phyloP scores from a whole-genome alignment of 352 stramenopile genomes.

The Thraustochytrium sp. region DNA sequence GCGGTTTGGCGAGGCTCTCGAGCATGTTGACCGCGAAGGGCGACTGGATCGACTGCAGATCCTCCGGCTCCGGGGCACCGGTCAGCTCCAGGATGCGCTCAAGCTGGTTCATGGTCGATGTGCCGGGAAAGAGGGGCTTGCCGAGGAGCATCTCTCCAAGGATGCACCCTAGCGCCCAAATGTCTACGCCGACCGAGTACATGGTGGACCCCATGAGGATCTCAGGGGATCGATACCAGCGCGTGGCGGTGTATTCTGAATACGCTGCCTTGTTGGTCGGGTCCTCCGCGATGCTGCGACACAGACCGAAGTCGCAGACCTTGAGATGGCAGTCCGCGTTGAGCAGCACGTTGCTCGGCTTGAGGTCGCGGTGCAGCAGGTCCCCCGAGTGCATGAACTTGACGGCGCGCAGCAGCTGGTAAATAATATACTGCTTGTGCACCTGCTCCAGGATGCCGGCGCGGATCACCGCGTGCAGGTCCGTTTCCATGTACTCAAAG shows the following conservation, averaged over 20 bases:
- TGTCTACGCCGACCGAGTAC: conserved; percentile 86
- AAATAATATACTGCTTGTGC: conserved; percentile 95
- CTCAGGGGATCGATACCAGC: conserved; percentile 90
- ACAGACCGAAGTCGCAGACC: conserved; percentile 92
- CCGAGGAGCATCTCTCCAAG: conserved; percentile 85
- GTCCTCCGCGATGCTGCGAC: conserved; percentile 57
- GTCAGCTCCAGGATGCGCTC: conserved; percentile 91
- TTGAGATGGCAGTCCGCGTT: conserved; percentile 90
- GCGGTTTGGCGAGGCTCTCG: conserved; percentile 67
- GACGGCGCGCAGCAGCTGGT: conserved; percentile 89
- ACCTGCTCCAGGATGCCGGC: conserved; percentile 89
- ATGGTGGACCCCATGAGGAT: conserved; percentile 84
- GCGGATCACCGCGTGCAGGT: conserved; percentile 89
- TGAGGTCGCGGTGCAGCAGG: conserved; percentile 91
- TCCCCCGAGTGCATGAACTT: conserved; percentile 92
- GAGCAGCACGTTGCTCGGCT: conserved; percentile 89
- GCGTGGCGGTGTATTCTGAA: conserved; percentile 90
- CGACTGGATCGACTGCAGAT: conserved; percentile 83
- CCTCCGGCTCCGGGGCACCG: conserved; percentile 71
- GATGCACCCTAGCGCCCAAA: conserved; percentile 88
- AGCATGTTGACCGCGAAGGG: conserved; percentile 87
- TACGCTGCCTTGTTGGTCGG: background rate
- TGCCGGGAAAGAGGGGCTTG: conserved; percentile 83
- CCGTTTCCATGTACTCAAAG: conserved; percentile 94
- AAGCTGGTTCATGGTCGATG: conserved; percentile 91